Evolutionary conservation across 768 basidiomycete species (phyloP).

Genomic region (Pleurotus salmoneostramineus): DNA sequence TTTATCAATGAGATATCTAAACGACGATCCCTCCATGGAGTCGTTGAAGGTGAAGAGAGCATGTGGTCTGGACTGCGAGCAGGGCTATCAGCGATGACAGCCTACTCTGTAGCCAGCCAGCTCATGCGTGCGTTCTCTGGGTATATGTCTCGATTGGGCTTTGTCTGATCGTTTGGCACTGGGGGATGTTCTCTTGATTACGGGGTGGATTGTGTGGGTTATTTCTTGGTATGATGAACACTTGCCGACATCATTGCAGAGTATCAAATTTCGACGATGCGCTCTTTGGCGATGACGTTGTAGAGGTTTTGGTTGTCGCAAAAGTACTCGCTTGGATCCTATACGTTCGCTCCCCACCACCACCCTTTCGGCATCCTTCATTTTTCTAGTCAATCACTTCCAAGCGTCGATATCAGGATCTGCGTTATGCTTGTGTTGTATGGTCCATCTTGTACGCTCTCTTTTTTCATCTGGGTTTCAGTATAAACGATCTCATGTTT

Average conservation of each 20-base stretch:
- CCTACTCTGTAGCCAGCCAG: constrained; percentile 7
- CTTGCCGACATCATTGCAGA: neutral
- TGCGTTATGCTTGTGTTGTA: too few species aligned
- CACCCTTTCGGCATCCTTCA: neutral
- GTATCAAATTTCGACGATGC: constrained; percentile 1
- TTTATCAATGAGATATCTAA: constrained; percentile 42
- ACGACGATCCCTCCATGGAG: constrained; percentile 2
- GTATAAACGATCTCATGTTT: neutral
- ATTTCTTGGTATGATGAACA: neutral
- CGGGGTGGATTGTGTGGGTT: neutral
- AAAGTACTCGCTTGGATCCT: neutral
- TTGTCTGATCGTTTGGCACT: neutral
- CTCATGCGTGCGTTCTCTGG: constrained; percentile 8
- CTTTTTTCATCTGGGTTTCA: neutral
- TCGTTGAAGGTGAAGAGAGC: constrained; percentile 8
- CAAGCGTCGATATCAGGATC: too few species aligned
- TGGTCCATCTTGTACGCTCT: neutral
- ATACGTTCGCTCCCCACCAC: neutral
- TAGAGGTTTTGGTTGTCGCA: neutral
- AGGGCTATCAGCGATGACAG: constrained; percentile 4
- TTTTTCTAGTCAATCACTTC: too few species aligned
- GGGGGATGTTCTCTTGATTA: neutral
- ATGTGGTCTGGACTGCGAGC: constrained; percentile 7
- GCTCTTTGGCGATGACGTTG: neutral
- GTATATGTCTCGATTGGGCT: constrained; percentile 6